phyloP scores from a whole-genome alignment of 192 early-diverging fungal genomes.

The Chytriomyces hyalinus region DNA sequence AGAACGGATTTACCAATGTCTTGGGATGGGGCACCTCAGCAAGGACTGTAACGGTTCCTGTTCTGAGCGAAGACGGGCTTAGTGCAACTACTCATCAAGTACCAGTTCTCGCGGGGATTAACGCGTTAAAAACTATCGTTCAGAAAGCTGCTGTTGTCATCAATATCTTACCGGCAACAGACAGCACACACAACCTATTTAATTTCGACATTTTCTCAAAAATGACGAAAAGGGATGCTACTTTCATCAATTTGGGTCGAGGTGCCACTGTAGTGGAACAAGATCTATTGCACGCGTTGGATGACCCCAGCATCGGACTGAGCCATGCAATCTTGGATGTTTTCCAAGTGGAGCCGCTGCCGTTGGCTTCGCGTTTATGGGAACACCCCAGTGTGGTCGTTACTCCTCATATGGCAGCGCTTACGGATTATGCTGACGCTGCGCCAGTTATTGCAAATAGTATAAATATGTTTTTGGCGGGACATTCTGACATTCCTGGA shows the following conservation, averaged over 20 bases:
- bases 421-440: constrained; percentile 16
- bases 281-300: constrained; percentile 19
- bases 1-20: constrained; percentile 29
- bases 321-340: constrained; percentile 26
- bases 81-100: neutral
- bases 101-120: neutral
- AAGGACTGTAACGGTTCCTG: neutral
- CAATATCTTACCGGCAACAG: neutral
- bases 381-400: constrained; percentile 13
- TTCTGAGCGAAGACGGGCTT: too few species aligned
- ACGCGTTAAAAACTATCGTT: neutral
- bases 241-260: constrained; percentile 26
- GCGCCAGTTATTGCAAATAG: neutral
- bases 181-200: constrained; percentile 1
- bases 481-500: neutral
- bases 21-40: constrained; percentile 12
- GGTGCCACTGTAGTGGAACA: constrained; percentile 27
- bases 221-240: neutral
- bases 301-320: neutral
- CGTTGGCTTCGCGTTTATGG: constrained; percentile 19
- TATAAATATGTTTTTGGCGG: neutral
- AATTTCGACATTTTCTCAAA: constrained; percentile 2
- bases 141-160: neutral
- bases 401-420: constrained; percentile 34
- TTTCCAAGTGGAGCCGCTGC: constrained; percentile 24